These are phyloP conservation scores for Colletotrichum lentis DNA, from an alignment of 2,329 filamentous ascomycete genomes.

Conservation along the genomic window DNA sequence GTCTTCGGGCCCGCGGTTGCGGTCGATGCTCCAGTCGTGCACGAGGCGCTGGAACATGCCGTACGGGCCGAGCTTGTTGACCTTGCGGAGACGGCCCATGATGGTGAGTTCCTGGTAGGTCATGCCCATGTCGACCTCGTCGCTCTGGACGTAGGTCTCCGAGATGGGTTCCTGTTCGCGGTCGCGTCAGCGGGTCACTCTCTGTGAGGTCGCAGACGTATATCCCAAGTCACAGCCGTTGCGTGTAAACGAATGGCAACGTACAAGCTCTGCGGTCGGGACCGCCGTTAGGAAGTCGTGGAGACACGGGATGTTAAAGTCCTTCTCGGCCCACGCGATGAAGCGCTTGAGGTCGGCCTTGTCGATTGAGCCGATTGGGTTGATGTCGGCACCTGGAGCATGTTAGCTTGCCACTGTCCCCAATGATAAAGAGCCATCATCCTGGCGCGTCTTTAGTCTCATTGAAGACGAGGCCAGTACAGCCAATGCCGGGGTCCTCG, in stretches of 20 bases:
- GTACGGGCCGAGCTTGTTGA: slow-evolving; percentile 57
- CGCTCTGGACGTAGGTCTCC: slow-evolving; percentile 61
- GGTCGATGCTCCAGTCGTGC: slow-evolving; percentile 54
- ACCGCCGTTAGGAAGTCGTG: slow-evolving; percentile 70
- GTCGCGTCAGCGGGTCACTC: neutral
- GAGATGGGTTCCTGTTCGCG: slow-evolving; percentile 65
- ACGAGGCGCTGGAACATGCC: slow-evolving; percentile 57
- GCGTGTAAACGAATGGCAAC: slow-evolving; percentile 1
- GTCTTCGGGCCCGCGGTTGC: slow-evolving; percentile 43
- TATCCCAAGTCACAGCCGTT: neutral
- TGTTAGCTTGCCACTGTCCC: slow-evolving; percentile 8
- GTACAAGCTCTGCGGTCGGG: slow-evolving; percentile 66
- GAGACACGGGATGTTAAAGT: slow-evolving; percentile 71
- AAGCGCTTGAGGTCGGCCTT: slow-evolving; percentile 78
- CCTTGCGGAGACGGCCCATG: slow-evolving; percentile 53
- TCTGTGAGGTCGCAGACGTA: neutral
- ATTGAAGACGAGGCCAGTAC: neutral
- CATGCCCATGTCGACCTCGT: slow-evolving; percentile 63
- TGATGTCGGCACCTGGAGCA: slow-evolving; percentile 50
- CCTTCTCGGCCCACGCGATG: slow-evolving; percentile 68
- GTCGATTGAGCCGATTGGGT: slow-evolving; percentile 67
- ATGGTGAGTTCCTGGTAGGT: slow-evolving; percentile 57
- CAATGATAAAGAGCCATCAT: neutral
- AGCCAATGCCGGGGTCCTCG: too few species aligned
- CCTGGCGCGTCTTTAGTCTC: neutral